Conservation (phyloP, 2,329 filamentous ascomycete species). For the Fragosphaeria purpurea region DNA sequence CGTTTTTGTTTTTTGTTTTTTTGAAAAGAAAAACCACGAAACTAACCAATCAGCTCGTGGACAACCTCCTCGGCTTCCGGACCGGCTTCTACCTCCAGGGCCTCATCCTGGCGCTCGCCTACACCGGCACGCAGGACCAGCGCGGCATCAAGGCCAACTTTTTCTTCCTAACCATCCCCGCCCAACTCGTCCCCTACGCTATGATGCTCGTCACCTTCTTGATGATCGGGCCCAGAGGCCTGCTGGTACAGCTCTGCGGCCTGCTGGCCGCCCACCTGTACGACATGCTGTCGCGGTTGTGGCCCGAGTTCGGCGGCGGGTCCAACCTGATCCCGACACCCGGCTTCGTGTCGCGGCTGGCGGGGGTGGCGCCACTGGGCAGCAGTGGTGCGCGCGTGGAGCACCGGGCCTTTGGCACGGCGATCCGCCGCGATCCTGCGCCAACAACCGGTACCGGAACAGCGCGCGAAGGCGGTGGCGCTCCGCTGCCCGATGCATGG, state of each 20-base stretch:
- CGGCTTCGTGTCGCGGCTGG: constrained; percentile 56
- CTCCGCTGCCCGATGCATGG: constrained; percentile 55
- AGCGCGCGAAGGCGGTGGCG: constrained; percentile 31
- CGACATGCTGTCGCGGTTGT: constrained; percentile 80
- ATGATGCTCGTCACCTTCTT: constrained; percentile 69
- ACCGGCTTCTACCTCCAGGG: constrained; percentile 44
- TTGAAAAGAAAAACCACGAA: not conserved
- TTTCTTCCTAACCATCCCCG: constrained; percentile 73
- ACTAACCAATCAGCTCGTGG: constrained; percentile 31
- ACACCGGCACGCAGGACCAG: constrained; percentile 81
- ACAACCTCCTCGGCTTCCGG: constrained; percentile 40
- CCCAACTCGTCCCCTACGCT: constrained; percentile 70
- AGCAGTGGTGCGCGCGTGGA: constrained; percentile 21
- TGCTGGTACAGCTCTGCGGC: constrained; percentile 62
- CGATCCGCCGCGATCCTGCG: constrained; percentile 29
- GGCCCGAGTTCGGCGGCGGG: constrained; percentile 81
- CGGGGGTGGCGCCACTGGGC: constrained; percentile 33
- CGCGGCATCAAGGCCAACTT: constrained; percentile 66
- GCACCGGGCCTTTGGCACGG: constrained; percentile 53
- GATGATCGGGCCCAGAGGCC: constrained; percentile 44
- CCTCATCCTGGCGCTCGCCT: constrained; percentile 68
- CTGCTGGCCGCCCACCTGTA: constrained; percentile 80
- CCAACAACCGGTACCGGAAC: constrained; percentile 15
- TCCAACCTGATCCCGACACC: constrained; percentile 69
- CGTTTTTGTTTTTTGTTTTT: not conserved